Evolutionary conservation across 2,329 filamentous ascomycete genomes (phyloP), one percentile per base, ranked within the genome.

Genomic region (Neonectria punicea): DNA sequence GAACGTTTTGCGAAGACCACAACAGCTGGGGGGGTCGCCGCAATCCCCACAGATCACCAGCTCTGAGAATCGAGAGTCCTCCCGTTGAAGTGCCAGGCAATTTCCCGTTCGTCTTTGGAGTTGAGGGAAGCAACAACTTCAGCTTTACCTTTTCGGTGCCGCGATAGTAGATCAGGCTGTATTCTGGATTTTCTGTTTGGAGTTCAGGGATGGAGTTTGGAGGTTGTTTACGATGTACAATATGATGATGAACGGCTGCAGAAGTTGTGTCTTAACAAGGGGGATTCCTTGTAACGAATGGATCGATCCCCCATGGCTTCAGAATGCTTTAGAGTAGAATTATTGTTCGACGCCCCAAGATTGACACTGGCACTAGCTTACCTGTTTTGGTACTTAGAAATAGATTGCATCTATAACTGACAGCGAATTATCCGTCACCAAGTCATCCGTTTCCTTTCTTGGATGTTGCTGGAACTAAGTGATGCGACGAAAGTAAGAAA

Each of bases 131-230:
- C 14, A 74, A 75, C 30, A 58, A 36, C 1, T 73, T 70, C 46
- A 70, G 73, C 7, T 76, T 76, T 63, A 73, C 71, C 8, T 75
- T 76, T 69, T 58, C 63, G 8, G 47, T 73, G 36, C 44, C 69
- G 43, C 47, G 60, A 53, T 53, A 16, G 66, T 51, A 55, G 43
- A 41, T 28, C 25, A 44, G 43, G 22, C 9, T 28, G 30, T 39
- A 39, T 64, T 56, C 53, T 61, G 53, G 61, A 53, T 60, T 57
- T 41, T 25, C 22, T 51, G 39, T 22, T 43, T 32, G 57, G 61
- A 57, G 61, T 67, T 67, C 61, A 39, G 58, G 62, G 54, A 36
- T 47, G 55, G 56, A 25, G 39, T 54, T 63, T n/a, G 53, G 16
- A 16, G 43, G 32, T 28, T 46, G 18, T 30, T 50, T 41, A 55